Base-by-base conservation (phyloP, 352 stramenopile species). In the Phytophthora megakarya region DNA sequence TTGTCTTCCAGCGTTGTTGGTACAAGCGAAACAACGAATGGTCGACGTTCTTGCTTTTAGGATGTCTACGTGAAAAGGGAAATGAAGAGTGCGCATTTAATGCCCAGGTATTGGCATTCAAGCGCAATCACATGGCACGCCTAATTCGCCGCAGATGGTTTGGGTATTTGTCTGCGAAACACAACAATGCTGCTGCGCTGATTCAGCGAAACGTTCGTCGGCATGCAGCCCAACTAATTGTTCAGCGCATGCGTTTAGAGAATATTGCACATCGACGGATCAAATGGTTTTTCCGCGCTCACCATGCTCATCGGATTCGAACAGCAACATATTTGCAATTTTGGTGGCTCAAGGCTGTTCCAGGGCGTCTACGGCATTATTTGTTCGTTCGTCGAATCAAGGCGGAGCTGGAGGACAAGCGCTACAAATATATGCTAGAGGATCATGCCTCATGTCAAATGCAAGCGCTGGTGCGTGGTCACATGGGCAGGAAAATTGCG, bases 21-120 rank as follows among this genome's bases (percentile, higher is more conserved):
- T 95, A 95, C 47, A 81, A 59, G 11, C 81, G 78, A 28, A 93
- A 92, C 51, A 90, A 90, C 58, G 87, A 95, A 43, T 93, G 81
- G 74, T 92, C 84, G 16, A 94, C 85, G 18, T 94, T 94, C 53
- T 51, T 95, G 13, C 57, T 95, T 13, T 77, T 95, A 7, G 85
- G 85, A 4, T 94, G 85, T 66, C 57, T 95, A 18, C 80, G 85
- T 9, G 80, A 86, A 55, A 80, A 83, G 23, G 81, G 90, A 51
- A 74, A 63, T 11, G 82, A 90, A 18, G 87, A 95, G n/a, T 53
- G 62, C 2, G 47, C 61, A 8, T 89, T 91, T 40, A 70, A 81
- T 12, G 47, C 58, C 0, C 38, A 65, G 2, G 72, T 93, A 23
- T 53, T 82, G 10, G 56, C 51, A 2, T 88, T 80, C 50, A 84